phyloP scores from a whole-genome alignment of 1,139 yeast species.

The Magnusiomyces fungicola region DNA sequence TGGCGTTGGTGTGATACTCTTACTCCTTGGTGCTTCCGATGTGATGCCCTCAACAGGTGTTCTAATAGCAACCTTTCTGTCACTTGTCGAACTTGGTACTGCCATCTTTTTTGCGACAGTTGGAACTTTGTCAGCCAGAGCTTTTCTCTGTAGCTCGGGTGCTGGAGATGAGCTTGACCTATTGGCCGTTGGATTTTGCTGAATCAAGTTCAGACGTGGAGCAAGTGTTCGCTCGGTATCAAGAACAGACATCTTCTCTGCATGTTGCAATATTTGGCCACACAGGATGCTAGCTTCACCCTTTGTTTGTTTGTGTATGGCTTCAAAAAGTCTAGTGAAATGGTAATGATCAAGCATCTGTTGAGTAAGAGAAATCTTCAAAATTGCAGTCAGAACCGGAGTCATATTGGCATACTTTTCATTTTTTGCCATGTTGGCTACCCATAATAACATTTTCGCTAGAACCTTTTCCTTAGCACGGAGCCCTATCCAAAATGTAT shows the following conservation, averaged over 20 bases:
- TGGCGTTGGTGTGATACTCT: too few relatives aligned
- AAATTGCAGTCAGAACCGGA: slow-evolving; percentile 19
- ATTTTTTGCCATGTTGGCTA: slow-evolving; percentile 17
- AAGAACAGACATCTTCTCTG: slow-evolving; percentile 8
- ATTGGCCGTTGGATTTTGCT: too few relatives aligned
- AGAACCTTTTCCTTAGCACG: slow-evolving; percentile 17
- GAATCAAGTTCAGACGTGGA: too few relatives aligned
- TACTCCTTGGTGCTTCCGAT: too few relatives aligned
- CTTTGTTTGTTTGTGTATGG: slow-evolving; percentile 16
- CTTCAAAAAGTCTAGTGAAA: slow-evolving; percentile 20
- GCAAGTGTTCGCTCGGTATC: too few relatives aligned
- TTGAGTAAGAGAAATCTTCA: slow-evolving; percentile 20
- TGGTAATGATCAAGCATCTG: slow-evolving; percentile 22
- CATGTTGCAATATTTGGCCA: slow-evolving; percentile 8
- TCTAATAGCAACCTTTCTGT: too few relatives aligned
- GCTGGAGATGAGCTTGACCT: too few relatives aligned
- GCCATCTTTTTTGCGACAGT: too few relatives aligned
- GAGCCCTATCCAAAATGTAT: slow-evolving; percentile 24
- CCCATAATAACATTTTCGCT: slow-evolving; percentile 29
- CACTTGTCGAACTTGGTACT: too few relatives aligned
- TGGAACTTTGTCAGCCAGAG: too few relatives aligned
- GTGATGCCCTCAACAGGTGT: too few relatives aligned
- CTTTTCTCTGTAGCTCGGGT: too few relatives aligned
- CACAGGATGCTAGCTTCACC: slow-evolving; percentile 9
- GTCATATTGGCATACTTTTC: slow-evolving; percentile 18